Base-by-base conservation (phyloP, 345 rosid genomes). In the Eucalyptus marginata region DNA sequence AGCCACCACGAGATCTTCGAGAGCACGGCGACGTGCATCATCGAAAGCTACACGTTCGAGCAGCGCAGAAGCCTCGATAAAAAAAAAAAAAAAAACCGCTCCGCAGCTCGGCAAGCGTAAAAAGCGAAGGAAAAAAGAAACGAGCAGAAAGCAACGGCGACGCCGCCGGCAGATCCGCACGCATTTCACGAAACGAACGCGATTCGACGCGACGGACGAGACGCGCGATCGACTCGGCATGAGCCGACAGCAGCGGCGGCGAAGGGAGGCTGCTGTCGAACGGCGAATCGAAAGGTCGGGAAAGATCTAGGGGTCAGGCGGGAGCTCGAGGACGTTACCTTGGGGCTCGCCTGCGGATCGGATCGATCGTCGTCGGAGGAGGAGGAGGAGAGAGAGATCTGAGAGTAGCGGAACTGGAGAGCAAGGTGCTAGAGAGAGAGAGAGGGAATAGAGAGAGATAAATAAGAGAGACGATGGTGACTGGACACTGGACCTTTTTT, bases 101-200 rank as follows among this genome's bases (percentile, higher is more conserved):
- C 36, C 31, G 16, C 71, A 29, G 43, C 79, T 4, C 20, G 1
- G 40, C 43, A 31, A 66, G 79, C 43, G 79, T 15, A 66, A 31
- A 66, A 31, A 16, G 40, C 2, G 7, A 6, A 15, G 4, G 5
- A 1, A 33, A 36, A 16, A 14, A 1, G 5, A 13, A 49, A 3
- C 7, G 2, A 52, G 25, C 58, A 52, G 80, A 71, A 36, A 40
- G 83, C 47, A 76, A 76, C 47, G 83, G 14, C 47, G 47, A 76
- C 47, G 7, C 15, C 5, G 7, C 47, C 83, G 3, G 83, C 83
- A 40, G 83, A 76, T 76, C 83, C 83, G 12, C 47, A 20, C 27
- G 83, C 83, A 20, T 36, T 40, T 76, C 83, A 11, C 46, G 46
- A 76, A 20, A 11, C 46, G 83, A 11, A 36, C 83, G 27, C 46